Base-by-base conservation (phyloP, 192 early-diverging fungal genomes). In the Entophlyctis helioformis region DNA sequence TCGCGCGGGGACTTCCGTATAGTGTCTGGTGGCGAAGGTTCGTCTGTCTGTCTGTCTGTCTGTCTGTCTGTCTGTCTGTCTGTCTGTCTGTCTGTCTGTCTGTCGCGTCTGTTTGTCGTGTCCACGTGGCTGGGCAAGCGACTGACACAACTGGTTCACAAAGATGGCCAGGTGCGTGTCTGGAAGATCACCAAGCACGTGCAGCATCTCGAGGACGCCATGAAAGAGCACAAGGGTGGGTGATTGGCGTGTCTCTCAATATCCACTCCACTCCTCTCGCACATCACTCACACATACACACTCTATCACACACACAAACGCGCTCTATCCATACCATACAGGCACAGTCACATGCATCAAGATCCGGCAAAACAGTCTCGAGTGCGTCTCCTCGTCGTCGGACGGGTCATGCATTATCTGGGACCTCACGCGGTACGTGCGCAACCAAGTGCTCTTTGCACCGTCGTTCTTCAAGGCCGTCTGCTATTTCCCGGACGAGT, bases 401-500 rank as follows among this genome's bases (percentile, higher is more conserved):
- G 74, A 77, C 53, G 74, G 74, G 5, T 67, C 63, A 10, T 74
- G 71, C 33, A 73, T 77, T 39, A 55, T 77, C 42, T 77, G 74
- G 74, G 74, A 77, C 43, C 50, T 77, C 13, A 63, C 66, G 23
- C 62, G 74, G 33, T 71, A 69, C 45, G 71, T 77, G 23, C 64
- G 74, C n/a, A 77, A 74, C 53, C 74, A 77, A 52, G 71, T 77
- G 12, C 44, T 77, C 24, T 77, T 77, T 48, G 74, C 74, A 10
- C 74, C 74, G 13, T 56, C 54, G 8, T 77, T 77, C 59, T 74
- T 77, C 54, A 74, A 77, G 29, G 63, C 65, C 19, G 67, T 71
- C 3, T 44, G 38, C 22, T 77, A 77, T 57, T 77, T 61, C 43
- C 71, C 74, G 32, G 74, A 77, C 35, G 74, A 77, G 37, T 61